These are phyloP conservation scores for Trypanosoma grayi DNA, from an alignment of 208 protist species.

Conservation along the genomic window DNA sequence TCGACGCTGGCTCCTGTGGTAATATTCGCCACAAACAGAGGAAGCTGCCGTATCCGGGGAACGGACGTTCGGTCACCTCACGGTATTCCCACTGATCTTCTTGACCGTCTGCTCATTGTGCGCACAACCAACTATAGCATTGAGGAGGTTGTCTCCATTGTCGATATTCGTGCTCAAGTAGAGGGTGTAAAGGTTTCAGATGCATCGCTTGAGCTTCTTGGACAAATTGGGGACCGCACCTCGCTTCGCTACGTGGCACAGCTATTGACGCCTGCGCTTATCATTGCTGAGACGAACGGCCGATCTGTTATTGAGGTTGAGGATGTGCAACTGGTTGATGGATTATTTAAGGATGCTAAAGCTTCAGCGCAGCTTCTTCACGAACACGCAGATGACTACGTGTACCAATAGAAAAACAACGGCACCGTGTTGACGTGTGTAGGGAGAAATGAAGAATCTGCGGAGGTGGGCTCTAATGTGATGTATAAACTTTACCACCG, in stretches of 20 bases:
- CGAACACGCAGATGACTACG: slow-evolving; percentile 87
- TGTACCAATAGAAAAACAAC: slow-evolving; percentile 74
- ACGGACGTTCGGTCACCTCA: slow-evolving; percentile 98
- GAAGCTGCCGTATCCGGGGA: slow-evolving; percentile 95
- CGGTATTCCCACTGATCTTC: slow-evolving; percentile 99
- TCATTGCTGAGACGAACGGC: slow-evolving; percentile 95
- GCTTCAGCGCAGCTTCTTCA: slow-evolving; percentile 89
- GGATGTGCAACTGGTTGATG: slow-evolving; percentile 93
- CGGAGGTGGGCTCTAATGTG: background rate
- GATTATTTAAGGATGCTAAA: slow-evolving; percentile 98
- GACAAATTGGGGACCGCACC: slow-evolving; percentile 89
- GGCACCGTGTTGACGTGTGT: background rate
- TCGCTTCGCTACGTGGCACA: slow-evolving; percentile 98
- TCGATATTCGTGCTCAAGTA: slow-evolving; percentile 93
- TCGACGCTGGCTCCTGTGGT: slow-evolving; percentile 99
- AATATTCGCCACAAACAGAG: slow-evolving; percentile 99
- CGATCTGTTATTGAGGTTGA: slow-evolving; percentile 89
- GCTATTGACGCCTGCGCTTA: slow-evolving; percentile 96
- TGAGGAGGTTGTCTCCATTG: slow-evolving; percentile 96
- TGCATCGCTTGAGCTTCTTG: slow-evolving; percentile 89
- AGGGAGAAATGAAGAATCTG: background rate
- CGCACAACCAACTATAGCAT: slow-evolving; percentile 96
- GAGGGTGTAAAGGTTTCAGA: slow-evolving; percentile 95
- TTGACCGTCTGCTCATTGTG: slow-evolving; percentile 99
- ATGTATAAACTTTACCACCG: background rate